Evolutionary conservation across 495 filamentous ascomycete species (phyloP), one percentile per base, ranked within the genome.

Genomic region (Penicillium bovifimosum): DNA sequence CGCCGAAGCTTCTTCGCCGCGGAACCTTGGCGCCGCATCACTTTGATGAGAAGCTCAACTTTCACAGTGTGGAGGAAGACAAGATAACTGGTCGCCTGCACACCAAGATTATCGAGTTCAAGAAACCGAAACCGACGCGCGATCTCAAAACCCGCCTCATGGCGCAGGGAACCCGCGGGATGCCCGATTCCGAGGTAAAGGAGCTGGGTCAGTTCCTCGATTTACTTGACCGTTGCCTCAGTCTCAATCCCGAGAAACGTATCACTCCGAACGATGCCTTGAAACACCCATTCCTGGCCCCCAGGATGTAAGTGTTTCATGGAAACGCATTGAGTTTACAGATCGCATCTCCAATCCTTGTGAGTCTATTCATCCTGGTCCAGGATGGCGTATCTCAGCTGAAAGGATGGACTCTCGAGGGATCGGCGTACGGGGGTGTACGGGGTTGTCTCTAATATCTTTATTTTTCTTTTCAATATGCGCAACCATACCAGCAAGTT

Each of bases 161-260:
- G 63, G 82, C 83, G 34, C 86, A 86, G 46, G 85, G 85, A 2
- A 86, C 82, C 13, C 83, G 82, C 31, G 71, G 71, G 9, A 81
- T 95, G 76, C 79, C 71, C 20, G 87, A 92, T 51, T 69, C 74
- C 10, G 91, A 95, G 65, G 76, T 78, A 43, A 88, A 86, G 62
- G 90, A 96, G 63, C 70, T 96, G 51, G 80, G 82, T 28, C 71
- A 82, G 41, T 97, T 98, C 69, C 74, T 88, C 45, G 90, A 96
- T 63, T 70, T 98, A 45, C 69, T 98, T 33, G 90, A 95, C 55
- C 82, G 84, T 13, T 97, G 93, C 52, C 68, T 98, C 64, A 83
- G 82, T 54, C 79, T 96, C 28, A 96, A 96, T 64, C 87, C 91
- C n/a, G 95, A 96, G 69, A 93, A 91, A 70, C 80, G 93, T 42